These are phyloP conservation scores for Fraxinus angustifolia DNA, from an alignment of 305 asterid genomes.

Conservation along the genomic window DNA sequence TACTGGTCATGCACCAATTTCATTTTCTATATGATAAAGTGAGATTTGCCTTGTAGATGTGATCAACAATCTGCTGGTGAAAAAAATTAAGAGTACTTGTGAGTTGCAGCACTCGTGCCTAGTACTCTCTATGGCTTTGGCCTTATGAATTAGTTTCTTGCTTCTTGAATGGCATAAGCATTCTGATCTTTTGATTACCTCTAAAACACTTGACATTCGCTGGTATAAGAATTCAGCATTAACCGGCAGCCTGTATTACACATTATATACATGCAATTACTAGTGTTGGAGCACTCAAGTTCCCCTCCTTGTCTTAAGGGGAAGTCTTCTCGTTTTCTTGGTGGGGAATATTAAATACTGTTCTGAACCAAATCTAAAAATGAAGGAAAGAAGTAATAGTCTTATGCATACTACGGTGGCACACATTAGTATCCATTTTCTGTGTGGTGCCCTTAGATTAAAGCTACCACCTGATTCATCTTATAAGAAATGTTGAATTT, in stretches of 20 bases:
- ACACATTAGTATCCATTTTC: not conserved
- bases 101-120: not conserved
- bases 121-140: not conserved
- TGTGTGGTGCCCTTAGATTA: not conserved
- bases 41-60: not conserved
- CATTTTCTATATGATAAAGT: not conserved
- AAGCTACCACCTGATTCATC: not conserved
- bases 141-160: not conserved
- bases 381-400: not conserved
- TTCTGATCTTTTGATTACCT: not conserved
- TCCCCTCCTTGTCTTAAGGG: not conserved
- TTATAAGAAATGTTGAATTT: not conserved
- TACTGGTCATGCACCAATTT: constrained; percentile 4
- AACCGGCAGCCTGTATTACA: not conserved
- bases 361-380: not conserved
- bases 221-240: not conserved
- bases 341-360: not conserved
- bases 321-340: not conserved
- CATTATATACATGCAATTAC: not conserved
- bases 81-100: not conserved
- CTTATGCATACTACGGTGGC: not conserved
- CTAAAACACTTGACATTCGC: not conserved
- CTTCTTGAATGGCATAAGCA: not conserved
- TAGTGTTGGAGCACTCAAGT: not conserved
- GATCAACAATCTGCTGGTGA: constrained; percentile 10